phyloP scores from a whole-genome alignment of 2,329 filamentous ascomycete species.

The Lasiodiplodia sp. region DNA sequence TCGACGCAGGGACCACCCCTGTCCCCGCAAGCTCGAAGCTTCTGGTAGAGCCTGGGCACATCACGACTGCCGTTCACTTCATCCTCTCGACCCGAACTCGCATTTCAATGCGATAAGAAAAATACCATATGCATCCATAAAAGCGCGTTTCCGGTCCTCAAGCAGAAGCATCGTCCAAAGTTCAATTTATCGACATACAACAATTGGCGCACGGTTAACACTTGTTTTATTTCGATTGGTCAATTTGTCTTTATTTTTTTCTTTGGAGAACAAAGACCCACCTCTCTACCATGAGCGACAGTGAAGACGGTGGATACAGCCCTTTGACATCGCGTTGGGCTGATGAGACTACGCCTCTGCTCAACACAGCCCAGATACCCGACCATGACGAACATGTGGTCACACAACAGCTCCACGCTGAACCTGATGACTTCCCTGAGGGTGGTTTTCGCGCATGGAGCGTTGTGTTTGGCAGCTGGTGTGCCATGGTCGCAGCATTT shows the following conservation, averaged over 20 bases:
- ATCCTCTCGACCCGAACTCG: not conserved
- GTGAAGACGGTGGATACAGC: conserved; percentile 3
- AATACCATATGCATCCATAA: not conserved
- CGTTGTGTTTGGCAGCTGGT: conserved; percentile 52
- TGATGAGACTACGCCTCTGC: conserved; percentile 21
- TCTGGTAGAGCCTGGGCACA: conserved; percentile 26
- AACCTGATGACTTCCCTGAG: conserved; percentile 44
- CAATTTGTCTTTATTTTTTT: not conserved
- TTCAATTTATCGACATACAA: not conserved
- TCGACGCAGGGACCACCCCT: conserved; percentile 17
- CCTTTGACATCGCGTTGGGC: conserved; percentile 17
- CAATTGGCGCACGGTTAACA: not conserved
- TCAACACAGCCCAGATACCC: conserved; percentile 10
- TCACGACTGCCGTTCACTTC: not conserved
- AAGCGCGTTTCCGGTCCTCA: conserved; percentile 2
- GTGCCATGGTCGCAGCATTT: conserved; percentile 50
- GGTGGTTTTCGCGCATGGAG: conserved; percentile 53
- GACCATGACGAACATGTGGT: conserved; percentile 10
- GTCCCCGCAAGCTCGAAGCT: conserved; percentile 21
- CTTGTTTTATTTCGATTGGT: not conserved
- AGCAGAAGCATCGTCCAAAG: not conserved
- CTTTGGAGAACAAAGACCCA: not conserved
- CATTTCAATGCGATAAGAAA: not conserved
- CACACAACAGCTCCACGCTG: conserved; percentile 21
- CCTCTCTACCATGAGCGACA: not conserved